Conservation (phyloP, 768 basidiomycete species). For the Jaapia argillacea region DNA sequence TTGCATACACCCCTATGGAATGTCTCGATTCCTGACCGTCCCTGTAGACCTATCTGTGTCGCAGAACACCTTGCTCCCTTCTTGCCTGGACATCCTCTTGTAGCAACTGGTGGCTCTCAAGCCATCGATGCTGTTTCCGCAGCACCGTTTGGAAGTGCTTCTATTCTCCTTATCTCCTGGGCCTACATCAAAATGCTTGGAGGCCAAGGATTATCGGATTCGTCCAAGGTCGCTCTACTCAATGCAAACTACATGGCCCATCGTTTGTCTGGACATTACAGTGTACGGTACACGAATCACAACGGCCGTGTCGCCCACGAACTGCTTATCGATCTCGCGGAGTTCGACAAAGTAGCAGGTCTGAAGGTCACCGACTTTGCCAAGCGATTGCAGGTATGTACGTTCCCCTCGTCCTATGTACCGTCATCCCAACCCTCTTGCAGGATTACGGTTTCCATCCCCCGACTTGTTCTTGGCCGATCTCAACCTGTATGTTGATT, state of each 20-base stretch:
- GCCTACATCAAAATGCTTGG: constrained; percentile 99
- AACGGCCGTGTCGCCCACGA: constrained; percentile 95
- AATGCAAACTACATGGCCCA: constrained; percentile 98
- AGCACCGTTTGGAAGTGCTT: constrained; percentile 90
- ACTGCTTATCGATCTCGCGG: constrained; percentile 87
- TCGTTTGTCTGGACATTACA: constrained; percentile 78
- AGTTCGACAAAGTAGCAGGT: constrained; percentile 86
- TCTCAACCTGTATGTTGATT: constrained; percentile 93
- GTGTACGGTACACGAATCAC: constrained; percentile 78
- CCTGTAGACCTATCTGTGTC: constrained; percentile 76
- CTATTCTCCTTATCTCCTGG: constrained; percentile 95
- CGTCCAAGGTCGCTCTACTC: constrained; percentile 80
- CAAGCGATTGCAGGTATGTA: constrained; percentile 77
- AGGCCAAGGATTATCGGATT: constrained; percentile 76
- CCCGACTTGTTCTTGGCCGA: constrained; percentile 98
- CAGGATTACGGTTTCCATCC: constrained; percentile 93
- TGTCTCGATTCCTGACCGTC: not conserved
- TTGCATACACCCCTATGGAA: constrained; percentile 1
- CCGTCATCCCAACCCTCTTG: not conserved
- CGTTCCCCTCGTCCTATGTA: not conserved
- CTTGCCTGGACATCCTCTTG: constrained; percentile 79
- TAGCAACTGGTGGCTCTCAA: constrained; percentile 52
- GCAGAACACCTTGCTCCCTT: constrained; percentile 91
- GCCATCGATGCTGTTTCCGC: constrained; percentile 86
- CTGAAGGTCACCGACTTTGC: constrained; percentile 94